Base-by-base conservation (phyloP, 78 protist genomes). In the slime mould (Dictyostelium discoideum) region DNA sequence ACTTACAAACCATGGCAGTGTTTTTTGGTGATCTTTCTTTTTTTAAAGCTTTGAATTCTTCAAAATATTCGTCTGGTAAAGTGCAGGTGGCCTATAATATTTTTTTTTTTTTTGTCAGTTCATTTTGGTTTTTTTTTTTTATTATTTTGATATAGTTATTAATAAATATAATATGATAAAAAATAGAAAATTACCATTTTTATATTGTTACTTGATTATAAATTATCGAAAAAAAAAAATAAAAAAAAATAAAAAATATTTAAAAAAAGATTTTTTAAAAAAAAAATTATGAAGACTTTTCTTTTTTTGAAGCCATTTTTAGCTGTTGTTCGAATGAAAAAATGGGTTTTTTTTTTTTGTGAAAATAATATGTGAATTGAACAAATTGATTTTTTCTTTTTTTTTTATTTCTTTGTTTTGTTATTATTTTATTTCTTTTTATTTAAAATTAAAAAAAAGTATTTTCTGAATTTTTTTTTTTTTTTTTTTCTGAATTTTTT, bases 1-100 rank as follows among this genome's bases (percentile, higher is more conserved):
- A 48, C 92, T 18, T 81, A 93, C 96, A 50, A 39, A 86, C 54
- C 69, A 93, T 60, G 4, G 96, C 96, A 67, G 84, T 50, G 84
- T 90, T 80, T 44, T 60, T 50, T 69, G 92, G 92, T 40, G 57
- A 46, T 54, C 79, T 80, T 18, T 32, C 44, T 60, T 60, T 76
- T 54, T 83, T 93, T 72, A 86, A 86, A 39, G 86, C 79, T 90
- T 93, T 93, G 76, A 32, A 83, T 40, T 24, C 72, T 40, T 76
- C 86, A 18, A 77, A 54, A 29, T 1, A 73, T 40, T 74, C 92
- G 42, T 72, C 86, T 50, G 60, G 39, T 37, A 92, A 24, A 37
- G 24, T 20, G 46, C 96, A 92, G 48, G 92, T 92, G 0, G 96
- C 92, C 92, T 85, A 73, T 73, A 8, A 5, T 18, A 26, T 72